Base-by-base conservation (phyloP, 2,329 filamentous ascomycete genomes). In the Thyridium curvatum region DNA sequence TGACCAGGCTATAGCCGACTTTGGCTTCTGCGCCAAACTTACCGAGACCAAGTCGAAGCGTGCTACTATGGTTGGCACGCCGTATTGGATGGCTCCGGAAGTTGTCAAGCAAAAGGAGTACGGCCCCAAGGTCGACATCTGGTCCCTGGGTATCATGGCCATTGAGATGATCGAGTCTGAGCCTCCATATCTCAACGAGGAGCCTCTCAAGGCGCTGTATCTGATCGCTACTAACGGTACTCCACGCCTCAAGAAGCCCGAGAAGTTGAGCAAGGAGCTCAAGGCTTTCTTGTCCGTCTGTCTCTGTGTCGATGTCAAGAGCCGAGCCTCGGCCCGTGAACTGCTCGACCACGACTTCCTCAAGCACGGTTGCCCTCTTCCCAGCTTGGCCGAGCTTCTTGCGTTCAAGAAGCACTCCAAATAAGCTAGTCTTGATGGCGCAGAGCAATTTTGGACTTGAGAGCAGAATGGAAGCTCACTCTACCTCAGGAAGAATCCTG, bases 141-240 rank as follows among this genome's bases (percentile, higher is more conserved):
- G 93, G 93, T 96, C 90, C 21, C 71, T 98, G 45, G 93, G 93
- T 56, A 98, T 98, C 66, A 98, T 97, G 93, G 91, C 93, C 17
- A 97, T 98, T 55, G 93, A 98, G 66, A 96, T 98, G 93, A 97
- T 97, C 56, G 93, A 98, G 61, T 94, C 88, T 14, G 93, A 98
- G 63, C 93, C 93, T 6, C 93, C 93, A 0, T 98, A 98, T 61
- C 78, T 97, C 30, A 97, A 97, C 65, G 93, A 97, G 65, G 91
- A 97, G 64, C 93, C 93, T 0, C 77, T 98, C 41, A 97, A 97
- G 72, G 93, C 93, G 8, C 76, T 98, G 34, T 98, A 95, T 61
- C 77, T 98, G 45, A 98, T 98, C 59, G 93, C 93, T 35, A 98
- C 93, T 40, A 97, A 97, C 66, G 93, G 93, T 49, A 97, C 93